Base-by-base conservation (phyloP, 768 basidiomycete genomes). In the Boletus vermiculosoides region DNA sequence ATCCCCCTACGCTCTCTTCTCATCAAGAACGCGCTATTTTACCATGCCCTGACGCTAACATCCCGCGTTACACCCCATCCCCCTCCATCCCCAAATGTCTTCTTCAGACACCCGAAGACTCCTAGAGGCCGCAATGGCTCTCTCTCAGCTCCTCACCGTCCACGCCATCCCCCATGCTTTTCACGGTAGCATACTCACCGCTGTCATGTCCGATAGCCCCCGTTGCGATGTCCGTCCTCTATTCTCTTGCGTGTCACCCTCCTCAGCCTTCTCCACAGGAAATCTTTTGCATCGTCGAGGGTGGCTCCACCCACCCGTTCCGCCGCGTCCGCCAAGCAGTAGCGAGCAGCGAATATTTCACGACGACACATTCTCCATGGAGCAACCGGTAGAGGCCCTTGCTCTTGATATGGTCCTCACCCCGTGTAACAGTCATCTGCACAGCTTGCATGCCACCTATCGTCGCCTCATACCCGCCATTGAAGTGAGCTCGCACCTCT, bases 211-310 rank as follows among this genome's bases (percentile, higher is more conserved):
- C 39, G 84, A 84, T 63, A 80, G 74, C 63, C 76, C 84, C 42
- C 82, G 84, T 42, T 73, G 84, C 59, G 86, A 92, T 68, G 91
- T 86, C 66, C 56, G 83, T 79, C 7, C 7, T 16, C 28, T 55
- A 41, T 33, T 12, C 56, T 36, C 55, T 45, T 16, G 23, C 52
- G 20, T 5, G 33, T 20, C 13, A 1, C 22, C 39, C 16, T 54
- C 28, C 63, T 67, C 56, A 70, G 39, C 18, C 28, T 41, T 25
- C 45, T n/a, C 39, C 13, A 6, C 71, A 93, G 92, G 91, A 94
- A 73, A 88, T 94, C 52, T 86, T 79, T 60, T 93, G 91, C 70
- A 85, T 94, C 68, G 90, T 92, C 58, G 87, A 92, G 72, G 84
- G 85, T 45, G 83, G 86, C n/a, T 72, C 82, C 36, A 72, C 79